phyloP scores from a whole-genome alignment of 2,329 filamentous ascomycete genomes.

The Venturia carpophila region DNA sequence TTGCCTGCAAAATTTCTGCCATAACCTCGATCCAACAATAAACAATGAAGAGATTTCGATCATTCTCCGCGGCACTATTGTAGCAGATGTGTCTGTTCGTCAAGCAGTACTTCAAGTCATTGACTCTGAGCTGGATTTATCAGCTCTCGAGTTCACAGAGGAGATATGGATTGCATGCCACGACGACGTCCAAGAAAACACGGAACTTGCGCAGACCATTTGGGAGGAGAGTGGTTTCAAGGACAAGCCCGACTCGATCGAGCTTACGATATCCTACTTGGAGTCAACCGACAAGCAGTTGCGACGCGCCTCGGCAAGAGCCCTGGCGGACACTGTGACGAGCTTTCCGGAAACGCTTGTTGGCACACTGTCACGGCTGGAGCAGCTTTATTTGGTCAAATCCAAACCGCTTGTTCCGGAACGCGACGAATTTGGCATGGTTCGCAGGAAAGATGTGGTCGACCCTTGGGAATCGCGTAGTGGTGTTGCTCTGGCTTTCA shows the following conservation, averaged over 20 bases:
- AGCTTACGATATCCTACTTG: conserved; percentile 67
- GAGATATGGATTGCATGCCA: conserved; percentile 93
- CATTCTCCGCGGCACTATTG: conserved; percentile 70
- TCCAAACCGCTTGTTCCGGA: conserved; percentile 76
- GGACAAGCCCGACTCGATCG: conserved; percentile 56
- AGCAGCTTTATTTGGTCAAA: conserved; percentile 65
- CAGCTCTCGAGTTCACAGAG: conserved; percentile 74
- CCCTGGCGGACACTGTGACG: conserved; percentile 66
- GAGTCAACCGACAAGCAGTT: conserved; percentile 73
- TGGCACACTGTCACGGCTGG: conserved; percentile 55
- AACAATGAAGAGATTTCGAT: conserved; percentile 61
- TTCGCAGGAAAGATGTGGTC: conserved; percentile 74
- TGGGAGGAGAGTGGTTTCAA: conserved; percentile 90
- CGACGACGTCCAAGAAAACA: conserved; percentile 83
- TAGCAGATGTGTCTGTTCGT: conserved; percentile 70
- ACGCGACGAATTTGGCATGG: conserved; percentile 91
- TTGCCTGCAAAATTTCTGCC: conserved; percentile 77
- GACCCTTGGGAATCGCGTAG: conserved; percentile 91
- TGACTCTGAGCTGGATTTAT: conserved; percentile 84
- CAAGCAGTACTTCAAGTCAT: conserved; percentile 83
- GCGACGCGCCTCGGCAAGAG: conserved; percentile 71
- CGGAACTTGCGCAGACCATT: conserved; percentile 72
- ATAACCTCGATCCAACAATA: conserved; percentile 78
- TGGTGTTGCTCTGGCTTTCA: conserved; percentile 81
- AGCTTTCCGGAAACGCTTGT: conserved; percentile 53